These are phyloP conservation scores for Emericellopsis atlantica DNA, from an alignment of 2,329 filamentous ascomycete species.

Conservation along the genomic window DNA sequence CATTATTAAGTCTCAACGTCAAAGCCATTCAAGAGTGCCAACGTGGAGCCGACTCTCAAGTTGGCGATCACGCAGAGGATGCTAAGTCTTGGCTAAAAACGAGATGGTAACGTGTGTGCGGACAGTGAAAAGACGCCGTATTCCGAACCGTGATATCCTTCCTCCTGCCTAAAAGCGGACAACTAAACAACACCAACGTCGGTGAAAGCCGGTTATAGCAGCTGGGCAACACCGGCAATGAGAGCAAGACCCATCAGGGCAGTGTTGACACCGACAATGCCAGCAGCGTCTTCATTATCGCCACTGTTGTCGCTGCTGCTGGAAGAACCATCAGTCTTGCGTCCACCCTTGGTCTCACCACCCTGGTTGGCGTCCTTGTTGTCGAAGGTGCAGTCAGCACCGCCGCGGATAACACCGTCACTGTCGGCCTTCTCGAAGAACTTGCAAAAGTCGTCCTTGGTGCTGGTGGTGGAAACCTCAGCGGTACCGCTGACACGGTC, in stretches of 20 bases:
- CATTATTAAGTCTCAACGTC: constrained; percentile 31
- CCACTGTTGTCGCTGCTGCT: constrained; percentile 10
- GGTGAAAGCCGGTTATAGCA: constrained; percentile 30
- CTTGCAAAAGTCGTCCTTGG: constrained; percentile 39
- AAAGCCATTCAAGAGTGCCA: constrained; percentile 7
- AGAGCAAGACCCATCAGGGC: constrained; percentile 32
- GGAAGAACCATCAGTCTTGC: constrained; percentile 13
- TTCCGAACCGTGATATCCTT: constrained; percentile 15
- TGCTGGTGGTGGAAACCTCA: constrained; percentile 52
- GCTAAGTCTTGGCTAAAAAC: constrained; percentile 20
- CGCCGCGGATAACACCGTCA: constrained; percentile 28
- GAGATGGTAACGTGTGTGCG: constrained; percentile 17
- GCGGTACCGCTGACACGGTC: constrained; percentile 60
- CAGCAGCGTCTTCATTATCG: constrained; percentile 26
- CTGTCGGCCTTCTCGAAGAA: constrained; percentile 33
- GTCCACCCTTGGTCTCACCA: constrained; percentile 15
- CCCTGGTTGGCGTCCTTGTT: constrained; percentile 39
- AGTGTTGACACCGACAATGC: constrained; percentile 31
- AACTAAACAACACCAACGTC: not conserved
- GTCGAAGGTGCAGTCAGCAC: constrained; percentile 35
- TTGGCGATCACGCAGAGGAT: constrained; percentile 8
- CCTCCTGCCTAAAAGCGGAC: not conserved
- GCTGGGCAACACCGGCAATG: constrained; percentile 32
- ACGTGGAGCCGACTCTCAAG: too few species aligned
- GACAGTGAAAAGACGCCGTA: constrained; percentile 22